Evolutionary conservation across 805 yeast species (phyloP).

Genomic region (Candida argentea): DNA sequence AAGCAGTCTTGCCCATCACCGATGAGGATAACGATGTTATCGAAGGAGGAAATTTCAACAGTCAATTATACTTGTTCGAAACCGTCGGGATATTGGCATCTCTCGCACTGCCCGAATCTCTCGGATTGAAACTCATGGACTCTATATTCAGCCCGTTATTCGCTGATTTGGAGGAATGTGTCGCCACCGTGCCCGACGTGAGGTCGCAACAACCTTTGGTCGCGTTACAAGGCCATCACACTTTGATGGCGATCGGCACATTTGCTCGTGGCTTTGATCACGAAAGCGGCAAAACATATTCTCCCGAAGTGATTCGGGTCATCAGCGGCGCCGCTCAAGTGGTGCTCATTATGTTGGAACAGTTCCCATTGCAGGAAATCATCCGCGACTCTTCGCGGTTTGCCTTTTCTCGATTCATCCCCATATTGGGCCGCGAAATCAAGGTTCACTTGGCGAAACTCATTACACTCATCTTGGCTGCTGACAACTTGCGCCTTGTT

Average conservation of each 20-base stretch:
- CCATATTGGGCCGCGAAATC: conserved; percentile 46
- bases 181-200: conserved; percentile 19
- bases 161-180: conserved; percentile 55
- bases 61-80: conserved; percentile 78
- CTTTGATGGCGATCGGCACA: conserved; percentile 82
- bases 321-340: conserved; percentile 69
- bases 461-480: conserved; percentile 48
- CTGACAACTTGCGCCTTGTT: conserved; percentile 43
- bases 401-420: conserved; percentile 78
- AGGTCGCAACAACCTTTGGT: conserved; percentile 31
- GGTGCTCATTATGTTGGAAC: conserved; percentile 73
- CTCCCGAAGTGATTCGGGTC: conserved; percentile 30
- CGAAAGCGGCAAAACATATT: conserved; percentile 23
- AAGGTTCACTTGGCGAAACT: conserved; percentile 52
- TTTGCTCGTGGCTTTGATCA: conserved; percentile 77
- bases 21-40: conserved; percentile 49
- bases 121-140: conserved; percentile 43
- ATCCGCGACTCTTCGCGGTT: conserved; percentile 82
- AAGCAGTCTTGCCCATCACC: conserved; percentile 42
- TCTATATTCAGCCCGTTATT: conserved; percentile 68
- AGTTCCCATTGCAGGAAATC: conserved; percentile 50
- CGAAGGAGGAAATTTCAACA: conserved; percentile 51
- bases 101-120: conserved; percentile 14
- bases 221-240: conserved; percentile 74
- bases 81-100: conserved; percentile 71